Conservation (phyloP, 495 filamentous ascomycete genomes). For the Penicillium roqueforti region DNA sequence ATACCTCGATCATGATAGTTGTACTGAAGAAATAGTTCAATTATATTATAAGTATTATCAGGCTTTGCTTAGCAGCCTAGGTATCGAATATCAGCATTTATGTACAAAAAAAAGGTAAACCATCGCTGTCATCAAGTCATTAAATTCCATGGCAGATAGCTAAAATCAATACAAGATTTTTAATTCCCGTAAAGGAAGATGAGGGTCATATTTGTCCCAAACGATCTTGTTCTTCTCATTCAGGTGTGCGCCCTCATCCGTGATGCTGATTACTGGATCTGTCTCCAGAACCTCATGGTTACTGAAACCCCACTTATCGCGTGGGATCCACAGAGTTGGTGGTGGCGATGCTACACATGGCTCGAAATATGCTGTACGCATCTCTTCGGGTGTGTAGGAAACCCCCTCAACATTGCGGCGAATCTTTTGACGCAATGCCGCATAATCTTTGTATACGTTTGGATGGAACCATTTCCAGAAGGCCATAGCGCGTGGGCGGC, state of each 20-base stretch:
- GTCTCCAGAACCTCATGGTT: slow-evolving; percentile 59
- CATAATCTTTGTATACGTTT: slow-evolving; percentile 68
- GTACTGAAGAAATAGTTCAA: not conserved
- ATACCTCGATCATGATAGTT: not conserved
- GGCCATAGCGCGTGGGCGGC: slow-evolving; percentile 22
- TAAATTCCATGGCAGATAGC: not conserved
- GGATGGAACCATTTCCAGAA: slow-evolving; percentile 73
- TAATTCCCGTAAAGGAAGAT: slow-evolving; percentile 37
- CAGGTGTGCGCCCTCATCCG: slow-evolving; percentile 61
- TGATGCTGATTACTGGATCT: slow-evolving; percentile 49
- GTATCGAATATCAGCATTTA: not conserved
- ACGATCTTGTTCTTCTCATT: slow-evolving; percentile 58
- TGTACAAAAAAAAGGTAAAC: not conserved
- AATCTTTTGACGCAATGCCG: slow-evolving; percentile 62
- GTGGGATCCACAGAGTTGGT: slow-evolving; percentile 66
- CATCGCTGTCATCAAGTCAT: slow-evolving; percentile 4
- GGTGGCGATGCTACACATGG: slow-evolving; percentile 58
- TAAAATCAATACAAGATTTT: slow-evolving; percentile 36
- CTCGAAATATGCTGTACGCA: slow-evolving; percentile 58
- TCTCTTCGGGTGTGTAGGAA: slow-evolving; percentile 52
- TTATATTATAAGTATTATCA: not conserved
- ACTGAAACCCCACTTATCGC: slow-evolving; percentile 61
- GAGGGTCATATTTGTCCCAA: slow-evolving; percentile 50
- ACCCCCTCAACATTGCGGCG: slow-evolving; percentile 53
- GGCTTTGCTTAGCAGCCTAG: not conserved